A percentile compares a stretch with the other conserved stretches of the same genome.
Conservation (phyloP, 2,329 filamentous ascomycete genomes). For the Lasiodiplodia citricola region DNA sequence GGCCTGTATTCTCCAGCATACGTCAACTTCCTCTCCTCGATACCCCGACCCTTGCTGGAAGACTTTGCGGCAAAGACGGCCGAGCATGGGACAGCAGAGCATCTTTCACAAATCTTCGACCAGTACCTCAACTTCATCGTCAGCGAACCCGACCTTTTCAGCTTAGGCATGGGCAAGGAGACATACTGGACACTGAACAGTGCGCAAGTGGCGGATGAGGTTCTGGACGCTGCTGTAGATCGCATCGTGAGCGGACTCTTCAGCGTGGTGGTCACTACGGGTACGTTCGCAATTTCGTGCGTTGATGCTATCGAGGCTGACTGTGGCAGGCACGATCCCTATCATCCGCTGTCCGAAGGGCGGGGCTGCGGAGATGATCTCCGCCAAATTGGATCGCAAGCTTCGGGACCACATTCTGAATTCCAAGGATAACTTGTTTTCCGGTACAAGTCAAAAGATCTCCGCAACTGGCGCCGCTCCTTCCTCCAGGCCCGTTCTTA, state of each 20-base stretch:
- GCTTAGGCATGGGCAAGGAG: slow-evolving; percentile 88
- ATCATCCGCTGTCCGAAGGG: slow-evolving; percentile 94
- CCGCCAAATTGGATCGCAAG: slow-evolving; percentile 92
- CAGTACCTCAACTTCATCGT: slow-evolving; percentile 98
- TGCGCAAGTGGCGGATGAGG: slow-evolving; percentile 85
- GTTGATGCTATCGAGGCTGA: slow-evolving; percentile 24
- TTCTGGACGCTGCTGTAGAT: slow-evolving; percentile 85
- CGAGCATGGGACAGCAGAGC: slow-evolving; percentile 80
- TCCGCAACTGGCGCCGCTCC: slow-evolving; percentile 65
- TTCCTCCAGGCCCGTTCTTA: slow-evolving; percentile 81
- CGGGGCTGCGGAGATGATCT: slow-evolving; percentile 91
- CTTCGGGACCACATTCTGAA: slow-evolving; percentile 95
- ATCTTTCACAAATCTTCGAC: slow-evolving; percentile 90
- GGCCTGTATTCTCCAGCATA: slow-evolving; percentile 92
- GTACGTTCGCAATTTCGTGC: slow-evolving; percentile 52
- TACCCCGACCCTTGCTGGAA: slow-evolving; percentile 87
- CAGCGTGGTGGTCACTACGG: slow-evolving; percentile 98
- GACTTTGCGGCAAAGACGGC: slow-evolving; percentile 93
- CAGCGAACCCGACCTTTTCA: slow-evolving; percentile 93
- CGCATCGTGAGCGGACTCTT: slow-evolving; percentile 95
- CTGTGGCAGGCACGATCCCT: slow-evolving; percentile 75
- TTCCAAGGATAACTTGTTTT: slow-evolving; percentile 97
- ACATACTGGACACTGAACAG: slow-evolving; percentile 98
- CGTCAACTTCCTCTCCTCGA: slow-evolving; percentile 94
- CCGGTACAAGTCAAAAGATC: slow-evolving; percentile 64